Evolutionary conservation across 2,329 filamentous ascomycete genomes (phyloP).

Genomic region (Sporothrix luriei): DNA sequence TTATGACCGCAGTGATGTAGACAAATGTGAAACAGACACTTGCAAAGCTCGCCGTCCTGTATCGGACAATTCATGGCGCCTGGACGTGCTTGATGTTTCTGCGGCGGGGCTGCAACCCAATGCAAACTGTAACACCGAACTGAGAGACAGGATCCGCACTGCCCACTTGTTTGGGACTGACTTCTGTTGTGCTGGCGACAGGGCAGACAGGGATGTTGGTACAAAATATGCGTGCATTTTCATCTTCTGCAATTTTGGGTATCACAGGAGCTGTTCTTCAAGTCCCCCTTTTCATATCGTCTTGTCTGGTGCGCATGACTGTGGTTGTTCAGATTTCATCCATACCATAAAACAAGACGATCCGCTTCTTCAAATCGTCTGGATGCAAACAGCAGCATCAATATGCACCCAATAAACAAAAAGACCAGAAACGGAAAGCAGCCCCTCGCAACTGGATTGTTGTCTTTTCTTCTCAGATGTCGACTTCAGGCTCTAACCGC

Average conservation of each 20-base stretch:
- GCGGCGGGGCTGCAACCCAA: not conserved
- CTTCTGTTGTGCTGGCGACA: slow-evolving; percentile 17
- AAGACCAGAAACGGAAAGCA: not conserved
- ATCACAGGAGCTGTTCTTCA: not conserved
- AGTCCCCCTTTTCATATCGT: not conserved
- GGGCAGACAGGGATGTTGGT: not conserved
- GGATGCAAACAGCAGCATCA: slow-evolving; percentile 8
- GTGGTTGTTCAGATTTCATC: slow-evolving; percentile 6
- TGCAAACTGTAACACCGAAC: not conserved
- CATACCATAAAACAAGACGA: slow-evolving; percentile 21
- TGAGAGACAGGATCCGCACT: not conserved
- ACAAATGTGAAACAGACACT: slow-evolving; percentile 43
- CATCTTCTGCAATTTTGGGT: not conserved
- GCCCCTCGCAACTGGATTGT: no score
- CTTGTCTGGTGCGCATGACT: slow-evolving; percentile 1
- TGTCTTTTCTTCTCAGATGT: not conserved
- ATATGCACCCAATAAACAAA: not conserved
- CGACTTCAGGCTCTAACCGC: slow-evolving; percentile 11
- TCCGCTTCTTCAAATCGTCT: slow-evolving; percentile 12
- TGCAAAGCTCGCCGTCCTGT: slow-evolving; percentile 33
- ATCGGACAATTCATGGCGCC: slow-evolving; percentile 24
- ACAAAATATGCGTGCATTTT: slow-evolving; percentile 1
- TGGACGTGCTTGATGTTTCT: slow-evolving; percentile 12
- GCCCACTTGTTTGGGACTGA: slow-evolving; percentile 25
- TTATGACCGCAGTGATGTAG: slow-evolving; percentile 36